Evolutionary conservation across 2,329 filamentous ascomycete species (phyloP), one percentile per base, ranked within the genome.

Genomic region (Aspergillus phoenicis): DNA sequence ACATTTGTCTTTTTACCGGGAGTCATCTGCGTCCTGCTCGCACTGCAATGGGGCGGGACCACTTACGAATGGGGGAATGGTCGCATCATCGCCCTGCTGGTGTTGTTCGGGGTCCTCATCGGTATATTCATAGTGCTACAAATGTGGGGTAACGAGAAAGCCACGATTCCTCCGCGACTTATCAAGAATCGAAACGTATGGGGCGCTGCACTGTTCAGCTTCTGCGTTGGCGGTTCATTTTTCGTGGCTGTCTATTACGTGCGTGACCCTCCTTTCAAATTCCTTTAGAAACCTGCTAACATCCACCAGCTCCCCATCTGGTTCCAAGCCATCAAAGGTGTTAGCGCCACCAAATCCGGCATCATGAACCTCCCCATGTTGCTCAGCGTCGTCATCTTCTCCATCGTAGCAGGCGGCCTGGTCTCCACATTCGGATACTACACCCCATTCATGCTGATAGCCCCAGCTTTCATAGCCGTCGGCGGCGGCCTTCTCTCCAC

Each of bases 31-130:
- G 64, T 82, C 33, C 72, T 83, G 22, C 77, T 87, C 71, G 83
- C 78, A 2, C 77, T 85, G 60, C 77, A 77, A 56, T 83, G 85
- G 52, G 84, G 83, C 6, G 85, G 84, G 1, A 71, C 73, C 0
- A 39, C 77, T 8, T 87, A 80, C 52, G 65, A 75, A 0, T 88
- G 84, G 84, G 68, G 72, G 36, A 77, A 74, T 13, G 75, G 74
- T 0, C 33, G 56, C 13, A 58, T 65, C 15, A 59, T 64, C 15
- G 57, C 53, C 1, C 54, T 65, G 3, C 84, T 84, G 64, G 73
- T 81, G 11, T 68, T 82, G 1, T 81, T 80, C 20, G 81, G 74
- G 0, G 70, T 82, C 0, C 67, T 81, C 0, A 70, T 81, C 33
- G 68, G 81, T 30, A 62, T 71, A 6, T 85, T 86, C 60, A 20